These are phyloP conservation scores for Plantago coronopus DNA, from an alignment of 305 asterid genomes.

Conservation along the genomic window DNA sequence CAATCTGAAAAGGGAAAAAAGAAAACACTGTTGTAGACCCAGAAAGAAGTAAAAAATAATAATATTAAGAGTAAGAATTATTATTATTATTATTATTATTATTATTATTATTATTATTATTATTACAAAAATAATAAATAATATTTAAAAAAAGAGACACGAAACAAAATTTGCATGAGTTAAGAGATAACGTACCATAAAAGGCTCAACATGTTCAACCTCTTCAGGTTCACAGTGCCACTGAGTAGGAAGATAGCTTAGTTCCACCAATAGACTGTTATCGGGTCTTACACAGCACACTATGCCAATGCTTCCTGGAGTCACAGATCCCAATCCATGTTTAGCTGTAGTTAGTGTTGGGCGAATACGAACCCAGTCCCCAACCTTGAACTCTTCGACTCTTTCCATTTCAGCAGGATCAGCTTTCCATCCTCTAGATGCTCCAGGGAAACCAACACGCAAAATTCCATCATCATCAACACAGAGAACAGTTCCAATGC, in stretches of 20 bases:
- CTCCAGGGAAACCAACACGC: slow-evolving; percentile 99
- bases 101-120: too few relatives aligned
- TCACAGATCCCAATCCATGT: slow-evolving; percentile 93
- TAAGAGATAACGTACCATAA: slow-evolving; percentile 54
- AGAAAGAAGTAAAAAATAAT: slow-evolving; percentile 9
- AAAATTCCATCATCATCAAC: slow-evolving; percentile 98
- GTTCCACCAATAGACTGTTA: slow-evolving; percentile 73
- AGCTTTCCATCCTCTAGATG: slow-evolving; percentile 99
- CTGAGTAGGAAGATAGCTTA: slow-evolving; percentile 90
- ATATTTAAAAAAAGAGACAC: slow-evolving; percentile 6
- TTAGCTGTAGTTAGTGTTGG: slow-evolving; percentile 89
- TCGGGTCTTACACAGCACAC: slow-evolving; percentile 89
- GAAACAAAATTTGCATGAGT: too few relatives aligned
- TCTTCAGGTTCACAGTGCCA: slow-evolving; percentile 99
- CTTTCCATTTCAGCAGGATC: slow-evolving; percentile 99
- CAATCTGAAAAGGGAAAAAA: slow-evolving; percentile 46
- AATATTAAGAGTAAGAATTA: too few relatives aligned
- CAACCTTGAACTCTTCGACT: slow-evolving; percentile 93
- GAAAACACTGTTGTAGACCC: slow-evolving; percentile 4
- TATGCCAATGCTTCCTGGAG: slow-evolving; percentile 95
- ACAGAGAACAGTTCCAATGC: slow-evolving; percentile 90
- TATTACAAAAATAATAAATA: too few relatives aligned
- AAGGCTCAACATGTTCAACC: slow-evolving; percentile 91
- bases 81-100: too few relatives aligned
- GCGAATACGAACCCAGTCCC: slow-evolving; percentile 98